Conservation (phyloP, 768 basidiomycete species). For the Mrakia frigida region DNA sequence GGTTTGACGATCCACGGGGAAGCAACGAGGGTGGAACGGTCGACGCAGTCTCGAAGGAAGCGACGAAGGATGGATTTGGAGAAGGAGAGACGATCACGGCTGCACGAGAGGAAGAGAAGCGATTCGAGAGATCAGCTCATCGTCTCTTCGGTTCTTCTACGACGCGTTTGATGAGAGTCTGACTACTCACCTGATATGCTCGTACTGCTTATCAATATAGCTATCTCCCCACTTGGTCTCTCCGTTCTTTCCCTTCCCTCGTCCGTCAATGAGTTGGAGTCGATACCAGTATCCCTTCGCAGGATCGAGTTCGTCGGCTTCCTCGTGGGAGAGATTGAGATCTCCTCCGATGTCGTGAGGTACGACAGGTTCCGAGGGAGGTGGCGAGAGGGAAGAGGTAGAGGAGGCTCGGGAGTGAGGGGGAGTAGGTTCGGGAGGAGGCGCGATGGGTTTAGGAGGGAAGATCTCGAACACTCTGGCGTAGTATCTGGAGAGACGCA, state of each 20-base stretch:
- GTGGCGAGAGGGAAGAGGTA: constrained; percentile 34
- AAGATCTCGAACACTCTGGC: constrained; percentile 74
- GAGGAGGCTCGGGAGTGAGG: constrained; percentile 24
- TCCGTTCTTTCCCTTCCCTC: constrained; percentile 18
- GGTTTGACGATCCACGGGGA: constrained; percentile 95
- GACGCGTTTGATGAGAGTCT: too few species aligned
- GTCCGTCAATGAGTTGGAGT: constrained; percentile 61
- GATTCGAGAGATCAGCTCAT: not conserved
- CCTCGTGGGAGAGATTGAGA: constrained; percentile 67
- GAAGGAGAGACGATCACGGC: constrained; percentile 91
- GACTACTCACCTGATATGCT: constrained; percentile 66
- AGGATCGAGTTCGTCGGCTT: constrained; percentile 66
- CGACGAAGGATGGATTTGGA: constrained; percentile 95
- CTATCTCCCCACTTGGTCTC: constrained; percentile 43
- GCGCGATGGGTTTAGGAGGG: constrained; percentile 44
- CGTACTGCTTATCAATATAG: constrained; percentile 65
- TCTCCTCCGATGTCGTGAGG: constrained; percentile 70
- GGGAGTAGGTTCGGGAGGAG: constrained; percentile 25
- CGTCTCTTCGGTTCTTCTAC: not conserved
- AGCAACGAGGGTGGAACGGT: constrained; percentile 83
- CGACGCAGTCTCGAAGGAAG: constrained; percentile 92
- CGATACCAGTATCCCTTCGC: constrained; percentile 80
- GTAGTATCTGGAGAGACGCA: constrained; percentile 57
- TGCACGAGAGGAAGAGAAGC: constrained; percentile 40
- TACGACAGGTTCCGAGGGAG: not conserved